Conservation (phyloP, 2,329 filamentous ascomycete genomes). For the Peltaster fructicola region DNA sequence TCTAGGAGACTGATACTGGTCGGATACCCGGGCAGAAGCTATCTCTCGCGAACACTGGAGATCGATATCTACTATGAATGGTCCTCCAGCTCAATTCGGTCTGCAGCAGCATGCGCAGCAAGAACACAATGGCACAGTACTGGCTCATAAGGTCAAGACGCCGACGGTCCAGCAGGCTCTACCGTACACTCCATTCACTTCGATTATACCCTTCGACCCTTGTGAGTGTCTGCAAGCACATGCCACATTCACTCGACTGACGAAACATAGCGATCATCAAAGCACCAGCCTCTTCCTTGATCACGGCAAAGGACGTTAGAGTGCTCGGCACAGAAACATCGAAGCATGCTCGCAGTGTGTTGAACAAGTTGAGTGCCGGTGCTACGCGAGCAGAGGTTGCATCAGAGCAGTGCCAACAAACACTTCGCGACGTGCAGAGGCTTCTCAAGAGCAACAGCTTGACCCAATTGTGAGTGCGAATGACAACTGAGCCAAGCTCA, state of each 20-base stretch:
- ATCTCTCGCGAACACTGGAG: too few species aligned
- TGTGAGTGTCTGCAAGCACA: constrained; percentile 31
- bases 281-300: constrained; percentile 6
- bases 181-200: constrained; percentile 67
- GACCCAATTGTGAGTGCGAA: constrained; percentile 33
- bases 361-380: constrained; percentile 57
- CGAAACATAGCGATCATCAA: too few species aligned
- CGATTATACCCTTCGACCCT: constrained; percentile 60
- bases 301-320: constrained; percentile 31
- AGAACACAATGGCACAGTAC: neutral
- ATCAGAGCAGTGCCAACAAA: constrained; percentile 51
- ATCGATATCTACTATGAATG: too few species aligned
- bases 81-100: too few species aligned
- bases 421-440: constrained; percentile 55
- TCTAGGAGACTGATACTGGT: too few species aligned
- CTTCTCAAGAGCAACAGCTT: constrained; percentile 55
- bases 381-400: constrained; percentile 39
- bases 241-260: constrained; percentile 2
- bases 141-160: constrained; percentile 15
- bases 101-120: constrained; percentile 7
- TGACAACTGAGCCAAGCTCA: constrained; percentile 3
- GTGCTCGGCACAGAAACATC: too few species aligned
- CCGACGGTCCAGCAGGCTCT: constrained; percentile 53
- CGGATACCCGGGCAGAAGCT: too few species aligned
- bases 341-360: constrained; percentile 21